Conservation (phyloP, 2,329 filamentous ascomycete species). For the Nemania sp. region DNA sequence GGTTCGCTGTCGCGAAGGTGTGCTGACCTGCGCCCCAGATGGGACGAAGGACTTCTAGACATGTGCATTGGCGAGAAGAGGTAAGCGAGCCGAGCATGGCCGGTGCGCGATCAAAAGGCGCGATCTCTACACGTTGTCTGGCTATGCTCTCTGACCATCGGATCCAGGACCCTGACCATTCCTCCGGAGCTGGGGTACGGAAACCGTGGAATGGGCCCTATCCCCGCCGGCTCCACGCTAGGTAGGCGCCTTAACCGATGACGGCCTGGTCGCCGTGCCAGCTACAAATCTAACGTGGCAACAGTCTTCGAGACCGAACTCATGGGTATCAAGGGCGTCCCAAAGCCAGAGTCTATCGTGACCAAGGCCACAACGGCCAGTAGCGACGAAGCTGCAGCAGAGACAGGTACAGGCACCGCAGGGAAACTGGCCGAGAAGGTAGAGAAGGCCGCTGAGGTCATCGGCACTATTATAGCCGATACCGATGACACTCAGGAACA, state of each 20-base stretch:
- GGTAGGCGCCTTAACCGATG: constrained; percentile 49
- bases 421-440: constrained; percentile 51
- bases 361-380: constrained; percentile 42
- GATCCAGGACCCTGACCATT: constrained; percentile 75
- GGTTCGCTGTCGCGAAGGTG: constrained; percentile 1
- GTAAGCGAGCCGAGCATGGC: constrained; percentile 39
- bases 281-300: constrained; percentile 15
- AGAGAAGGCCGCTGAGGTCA: constrained; percentile 54
- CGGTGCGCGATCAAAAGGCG: constrained; percentile 1
- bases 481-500: constrained; percentile 60
- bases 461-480: constrained; percentile 56
- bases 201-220: constrained; percentile 73
- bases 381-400: constrained; percentile 34
- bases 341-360: constrained; percentile 51
- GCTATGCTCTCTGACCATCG: constrained; percentile 21
- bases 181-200: constrained; percentile 88
- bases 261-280: not conserved
- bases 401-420: constrained; percentile 39
- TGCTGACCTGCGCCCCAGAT: constrained; percentile 51
- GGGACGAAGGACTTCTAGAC: constrained; percentile 86
- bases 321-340: constrained; percentile 77
- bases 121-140: constrained; percentile 14
- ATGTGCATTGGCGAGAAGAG: constrained; percentile 97
- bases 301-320: constrained; percentile 90
- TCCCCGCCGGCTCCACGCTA: constrained; percentile 78